Evolutionary conservation across 371 early-diverging fungal species (phyloP).

Genomic region (Basidiobolus meristosporus): DNA sequence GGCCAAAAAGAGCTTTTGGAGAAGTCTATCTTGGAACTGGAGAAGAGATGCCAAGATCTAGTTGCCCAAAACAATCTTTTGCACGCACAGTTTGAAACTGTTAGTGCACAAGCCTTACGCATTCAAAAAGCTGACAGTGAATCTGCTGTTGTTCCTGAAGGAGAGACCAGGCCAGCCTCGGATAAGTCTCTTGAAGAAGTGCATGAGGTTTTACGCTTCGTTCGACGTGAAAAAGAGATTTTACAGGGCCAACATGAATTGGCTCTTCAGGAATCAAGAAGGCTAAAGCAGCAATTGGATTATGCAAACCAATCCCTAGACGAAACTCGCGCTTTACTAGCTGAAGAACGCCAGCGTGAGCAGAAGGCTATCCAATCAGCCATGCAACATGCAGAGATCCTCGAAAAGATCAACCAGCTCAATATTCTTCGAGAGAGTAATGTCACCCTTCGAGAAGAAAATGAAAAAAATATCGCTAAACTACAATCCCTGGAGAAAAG

Average conservation of each 20-base stretch:
- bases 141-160: too few relatives aligned
- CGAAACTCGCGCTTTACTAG: constrained; percentile 29
- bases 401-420: constrained; percentile 36
- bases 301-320: constrained; percentile 34
- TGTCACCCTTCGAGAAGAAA: constrained; percentile 32
- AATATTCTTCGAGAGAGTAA: constrained; percentile 51
- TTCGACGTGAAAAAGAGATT: constrained; percentile 41
- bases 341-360: constrained; percentile 17
- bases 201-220: constrained; percentile 23
- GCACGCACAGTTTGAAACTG: constrained; percentile 40
- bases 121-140: constrained; percentile 8
- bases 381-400: constrained; percentile 26
- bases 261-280: constrained; percentile 30
- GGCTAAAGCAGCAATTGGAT: constrained; percentile 29
- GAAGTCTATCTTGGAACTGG: constrained; percentile 13
- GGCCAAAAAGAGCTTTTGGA: constrained; percentile 16
- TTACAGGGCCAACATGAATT: constrained; percentile 33
- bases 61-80: constrained; percentile 39
- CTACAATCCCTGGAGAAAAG: constrained; percentile 11
- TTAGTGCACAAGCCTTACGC: constrained; percentile 19
- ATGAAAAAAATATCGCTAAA: constrained; percentile 12
- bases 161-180: too few relatives aligned
- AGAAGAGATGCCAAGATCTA: constrained; percentile 23
- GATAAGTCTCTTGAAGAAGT: too few relatives aligned
- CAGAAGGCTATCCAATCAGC: constrained; percentile 17